Conservation (phyloP, 1,139 yeast genomes). For the Geotrichum europaeum region DNA sequence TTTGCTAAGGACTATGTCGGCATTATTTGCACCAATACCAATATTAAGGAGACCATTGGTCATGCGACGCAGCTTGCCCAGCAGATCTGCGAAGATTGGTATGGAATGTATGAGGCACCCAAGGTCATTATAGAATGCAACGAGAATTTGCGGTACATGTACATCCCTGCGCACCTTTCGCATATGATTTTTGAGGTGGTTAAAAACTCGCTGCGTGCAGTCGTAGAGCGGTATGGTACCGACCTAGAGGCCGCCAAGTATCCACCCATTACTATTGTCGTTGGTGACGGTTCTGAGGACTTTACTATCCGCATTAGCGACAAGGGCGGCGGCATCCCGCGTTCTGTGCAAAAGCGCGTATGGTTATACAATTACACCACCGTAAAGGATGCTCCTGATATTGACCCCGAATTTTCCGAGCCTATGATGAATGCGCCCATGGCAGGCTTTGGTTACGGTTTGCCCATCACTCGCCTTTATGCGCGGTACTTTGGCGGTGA, state of each 20-base stretch:
- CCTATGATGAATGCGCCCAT: slow-evolving; percentile 59
- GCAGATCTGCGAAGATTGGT: slow-evolving; percentile 79
- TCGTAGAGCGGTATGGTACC: slow-evolving; percentile 62
- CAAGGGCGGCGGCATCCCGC: slow-evolving; percentile 80
- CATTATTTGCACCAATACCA: slow-evolving; percentile 73
- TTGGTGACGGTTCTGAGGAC: slow-evolving; percentile 73
- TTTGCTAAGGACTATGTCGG: slow-evolving; percentile 62
- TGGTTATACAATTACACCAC: slow-evolving; percentile 82
- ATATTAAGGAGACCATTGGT: slow-evolving; percentile 69
- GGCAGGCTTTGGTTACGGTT: slow-evolving; percentile 83
- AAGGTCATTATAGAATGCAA: slow-evolving; percentile 68
- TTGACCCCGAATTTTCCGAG: slow-evolving; percentile 47
- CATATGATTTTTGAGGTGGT: slow-evolving; percentile 81
- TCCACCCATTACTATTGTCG: slow-evolving; percentile 71
- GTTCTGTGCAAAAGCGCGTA: slow-evolving; percentile 66
- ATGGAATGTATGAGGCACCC: slow-evolving; percentile 76
- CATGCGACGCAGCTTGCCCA: slow-evolving; percentile 83
- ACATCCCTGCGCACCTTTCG: slow-evolving; percentile 84
- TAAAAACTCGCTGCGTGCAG: slow-evolving; percentile 78
- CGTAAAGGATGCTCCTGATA: slow-evolving; percentile 56
- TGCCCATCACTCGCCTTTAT: slow-evolving; percentile 67
- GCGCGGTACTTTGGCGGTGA: slow-evolving; percentile 82
- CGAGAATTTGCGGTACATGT: slow-evolving; percentile 64
- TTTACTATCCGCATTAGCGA: slow-evolving; percentile 75
- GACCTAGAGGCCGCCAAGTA: slow-evolving; percentile 40